phyloP scores from a whole-genome alignment of 2,329 filamentous ascomycete species.

The Hymenotorrendiella dingleyae region DNA sequence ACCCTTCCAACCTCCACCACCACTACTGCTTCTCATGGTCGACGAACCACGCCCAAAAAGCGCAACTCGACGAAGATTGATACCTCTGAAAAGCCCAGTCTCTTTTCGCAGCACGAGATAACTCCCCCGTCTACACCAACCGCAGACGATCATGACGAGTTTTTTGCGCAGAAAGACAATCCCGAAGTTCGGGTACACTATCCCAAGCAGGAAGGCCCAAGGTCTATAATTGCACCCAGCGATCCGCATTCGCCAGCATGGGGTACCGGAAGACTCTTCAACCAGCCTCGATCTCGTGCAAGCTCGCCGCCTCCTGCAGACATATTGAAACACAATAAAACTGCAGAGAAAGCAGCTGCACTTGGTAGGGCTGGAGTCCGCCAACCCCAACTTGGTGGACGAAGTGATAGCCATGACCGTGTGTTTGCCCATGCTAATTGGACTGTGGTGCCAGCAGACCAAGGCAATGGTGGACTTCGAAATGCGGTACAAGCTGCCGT shows the following conservation, averaged over 20 bases:
- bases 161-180: conserved; percentile 54
- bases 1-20: conserved; percentile 52
- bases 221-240: conserved; percentile 55
- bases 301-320: conserved; percentile 69
- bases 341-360: conserved; percentile 50
- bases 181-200: conserved; percentile 46
- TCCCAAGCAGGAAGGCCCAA: conserved; percentile 40
- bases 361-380: conserved; percentile 51
- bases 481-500: conserved; percentile 79
- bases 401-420: conserved; percentile 60
- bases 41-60: background rate
- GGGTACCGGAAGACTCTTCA: conserved; percentile 43
- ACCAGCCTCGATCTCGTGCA: conserved; percentile 70
- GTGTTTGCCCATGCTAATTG: conserved; percentile 75
- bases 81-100: conserved; percentile 44
- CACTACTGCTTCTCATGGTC: background rate
- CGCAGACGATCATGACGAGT: conserved; percentile 37
- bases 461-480: conserved; percentile 86
- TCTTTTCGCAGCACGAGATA: conserved; percentile 27
- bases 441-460: conserved; percentile 77
- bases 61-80: conserved; percentile 39
- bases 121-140: conserved; percentile 31
- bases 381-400: conserved; percentile 45
- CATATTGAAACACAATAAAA: conserved; percentile 62
- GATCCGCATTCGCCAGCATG: conserved; percentile 73